Evolutionary conservation across 23 red algal genomes (phyloP).

Genomic region (Gracilaria caudata): DNA sequence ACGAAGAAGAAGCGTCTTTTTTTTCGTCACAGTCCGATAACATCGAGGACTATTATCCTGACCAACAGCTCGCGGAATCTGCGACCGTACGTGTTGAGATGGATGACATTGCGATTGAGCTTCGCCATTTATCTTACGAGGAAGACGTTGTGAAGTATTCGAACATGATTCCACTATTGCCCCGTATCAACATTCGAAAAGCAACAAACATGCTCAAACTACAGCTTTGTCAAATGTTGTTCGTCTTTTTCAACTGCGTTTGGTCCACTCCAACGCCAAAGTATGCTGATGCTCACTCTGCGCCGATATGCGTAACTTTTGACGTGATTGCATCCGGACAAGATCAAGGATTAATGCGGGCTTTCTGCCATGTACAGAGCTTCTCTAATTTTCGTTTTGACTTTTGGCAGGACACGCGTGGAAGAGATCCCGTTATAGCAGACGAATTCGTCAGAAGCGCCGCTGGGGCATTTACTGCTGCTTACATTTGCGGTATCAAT

Average conservation of each 20-base stretch:
- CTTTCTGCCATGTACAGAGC: constrained; percentile 1
- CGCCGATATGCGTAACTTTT: constrained; percentile 29
- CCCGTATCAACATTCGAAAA: constrained; percentile 12
- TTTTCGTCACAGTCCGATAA: constrained; percentile 27
- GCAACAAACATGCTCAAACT: constrained; percentile 14
- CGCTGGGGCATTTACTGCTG: constrained; percentile 26
- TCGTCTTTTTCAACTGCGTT: constrained; percentile 18
- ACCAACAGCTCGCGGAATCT: constrained; percentile 26
- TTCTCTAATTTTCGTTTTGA: constrained; percentile 37
- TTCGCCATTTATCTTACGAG: constrained; percentile 34
- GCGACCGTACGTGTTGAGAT: not conserved
- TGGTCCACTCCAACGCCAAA: constrained; percentile 10
- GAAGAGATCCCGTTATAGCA: constrained; percentile 27
- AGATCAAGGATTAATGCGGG: not conserved
- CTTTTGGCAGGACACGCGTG: constrained; percentile 48
- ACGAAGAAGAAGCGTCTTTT: constrained; percentile 10
- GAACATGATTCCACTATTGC: constrained; percentile 24
- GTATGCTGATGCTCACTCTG: constrained; percentile 31
- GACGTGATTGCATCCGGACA: constrained; percentile 3
- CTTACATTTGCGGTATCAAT: constrained; percentile 35
- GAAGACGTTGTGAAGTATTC: constrained; percentile 1
- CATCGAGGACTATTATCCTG: constrained; percentile 27
- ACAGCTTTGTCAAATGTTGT: constrained; percentile 20
- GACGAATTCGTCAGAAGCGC: constrained; percentile 44
- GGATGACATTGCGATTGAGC: constrained; percentile 3